Conservation (phyloP, 257 asterid genomes). For the Primulina huaijiensis region DNA sequence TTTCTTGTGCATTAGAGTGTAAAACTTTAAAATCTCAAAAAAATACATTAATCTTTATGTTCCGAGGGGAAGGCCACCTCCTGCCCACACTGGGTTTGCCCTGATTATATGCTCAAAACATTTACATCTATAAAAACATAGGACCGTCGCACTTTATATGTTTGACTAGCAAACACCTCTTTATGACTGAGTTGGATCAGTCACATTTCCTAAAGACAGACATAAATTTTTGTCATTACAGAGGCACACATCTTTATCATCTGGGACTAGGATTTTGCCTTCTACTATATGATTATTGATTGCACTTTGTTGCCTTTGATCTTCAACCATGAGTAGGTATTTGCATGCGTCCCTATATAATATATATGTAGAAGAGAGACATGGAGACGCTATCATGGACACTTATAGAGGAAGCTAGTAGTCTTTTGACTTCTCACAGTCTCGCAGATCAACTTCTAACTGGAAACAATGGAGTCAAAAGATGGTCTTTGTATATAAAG, state of each 20-base stretch:
- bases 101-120: not conserved
- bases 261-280: not conserved
- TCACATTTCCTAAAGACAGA: not conserved
- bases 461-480: conserved; percentile 19
- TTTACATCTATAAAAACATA: not conserved
- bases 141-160: no score
- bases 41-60: no score
- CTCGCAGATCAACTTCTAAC: not conserved
- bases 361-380: conserved; percentile 1
- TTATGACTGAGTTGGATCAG: not conserved
- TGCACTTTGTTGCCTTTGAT: not conserved
- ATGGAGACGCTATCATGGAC: not conserved
- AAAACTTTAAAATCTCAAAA: no score
- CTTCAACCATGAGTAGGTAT: not conserved
- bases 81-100: not conserved
- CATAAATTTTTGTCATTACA: not conserved
- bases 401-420: conserved; percentile 5
- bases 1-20: not conserved
- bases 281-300: not conserved
- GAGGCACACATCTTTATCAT: no score
- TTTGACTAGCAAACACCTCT: no score
- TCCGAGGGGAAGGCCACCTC: not conserved
- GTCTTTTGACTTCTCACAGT: conserved; percentile 5
- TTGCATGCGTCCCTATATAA: conserved; percentile 14
- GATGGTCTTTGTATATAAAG: conserved; percentile 26